Conservation (phyloP, 2,329 filamentous ascomycete genomes). For the Fusarium pseudocircinatum region DNA sequence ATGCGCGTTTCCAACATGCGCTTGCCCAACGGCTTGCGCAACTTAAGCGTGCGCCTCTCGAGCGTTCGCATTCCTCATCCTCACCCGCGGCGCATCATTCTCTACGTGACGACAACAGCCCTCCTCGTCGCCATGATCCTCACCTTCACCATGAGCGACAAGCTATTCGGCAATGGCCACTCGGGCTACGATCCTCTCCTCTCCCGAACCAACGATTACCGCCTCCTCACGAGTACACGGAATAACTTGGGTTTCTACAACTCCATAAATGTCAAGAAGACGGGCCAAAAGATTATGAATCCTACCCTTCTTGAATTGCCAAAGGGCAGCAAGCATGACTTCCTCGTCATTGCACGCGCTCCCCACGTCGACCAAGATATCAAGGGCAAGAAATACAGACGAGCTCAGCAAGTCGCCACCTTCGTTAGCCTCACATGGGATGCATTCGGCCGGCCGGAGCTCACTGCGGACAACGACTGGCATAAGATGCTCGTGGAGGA, state of each 20-base stretch:
- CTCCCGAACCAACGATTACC: slow-evolving; percentile 34
- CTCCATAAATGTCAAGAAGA: slow-evolving; percentile 34
- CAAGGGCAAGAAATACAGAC: slow-evolving; percentile 34
- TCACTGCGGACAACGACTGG: slow-evolving; percentile 30
- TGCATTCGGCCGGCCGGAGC: slow-evolving; percentile 31
- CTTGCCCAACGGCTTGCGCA: slow-evolving; percentile 18
- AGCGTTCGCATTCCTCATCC: slow-evolving; percentile 17
- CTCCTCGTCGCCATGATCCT: slow-evolving; percentile 22
- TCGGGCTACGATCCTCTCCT: slow-evolving; percentile 29
- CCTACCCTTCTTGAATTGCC: slow-evolving; percentile 35
- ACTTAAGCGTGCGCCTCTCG: slow-evolving; percentile 7
- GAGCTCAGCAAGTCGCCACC: slow-evolving; percentile 33
- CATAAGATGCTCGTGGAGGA: slow-evolving; percentile 36
- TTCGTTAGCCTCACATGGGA: slow-evolving; percentile 34
- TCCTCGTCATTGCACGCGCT: slow-evolving; percentile 34
- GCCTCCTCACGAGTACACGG: slow-evolving; percentile 27
- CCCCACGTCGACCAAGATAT: slow-evolving; percentile 33
- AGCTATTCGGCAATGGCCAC: not conserved
- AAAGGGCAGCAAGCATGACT: slow-evolving; percentile 34
- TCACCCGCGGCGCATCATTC: slow-evolving; percentile 30
- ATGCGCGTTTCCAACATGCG: slow-evolving; percentile 26
- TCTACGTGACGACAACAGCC: slow-evolving; percentile 18
- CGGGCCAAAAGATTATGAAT: slow-evolving; percentile 38
- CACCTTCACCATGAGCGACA: slow-evolving; percentile 6
- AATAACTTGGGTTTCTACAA: slow-evolving; percentile 38